phyloP scores from a whole-genome alignment of 2,329 filamentous ascomycete genomes.

The Akanthomyces lecanii region DNA sequence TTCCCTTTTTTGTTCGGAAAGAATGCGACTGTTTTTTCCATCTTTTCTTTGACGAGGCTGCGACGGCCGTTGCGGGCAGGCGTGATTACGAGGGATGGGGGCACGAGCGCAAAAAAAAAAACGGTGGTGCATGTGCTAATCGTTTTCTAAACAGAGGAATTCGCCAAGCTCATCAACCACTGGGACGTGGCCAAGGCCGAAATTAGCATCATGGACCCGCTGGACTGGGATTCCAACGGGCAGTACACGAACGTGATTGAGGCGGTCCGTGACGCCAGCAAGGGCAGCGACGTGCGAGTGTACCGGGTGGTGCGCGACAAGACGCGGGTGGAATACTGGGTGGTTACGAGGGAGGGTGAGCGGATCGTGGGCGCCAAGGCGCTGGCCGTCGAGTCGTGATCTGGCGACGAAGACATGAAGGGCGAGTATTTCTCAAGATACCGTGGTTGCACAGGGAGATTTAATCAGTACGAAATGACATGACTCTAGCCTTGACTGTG shows the following conservation, averaged over 20 bases:
- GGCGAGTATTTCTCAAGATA: no score
- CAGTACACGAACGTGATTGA: constrained; percentile 67
- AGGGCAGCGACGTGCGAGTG: constrained; percentile 66
- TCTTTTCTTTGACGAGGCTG: no score
- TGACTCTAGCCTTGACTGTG: neutral
- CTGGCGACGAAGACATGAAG: neutral
- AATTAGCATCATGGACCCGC: constrained; percentile 62
- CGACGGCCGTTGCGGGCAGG: no score
- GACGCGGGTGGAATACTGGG: constrained; percentile 72
- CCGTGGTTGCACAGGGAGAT: neutral
- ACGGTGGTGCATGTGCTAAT: neutral
- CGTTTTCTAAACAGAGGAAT: constrained; percentile 51
- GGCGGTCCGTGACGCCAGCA: constrained; percentile 60
- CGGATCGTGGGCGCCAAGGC: constrained; percentile 75
- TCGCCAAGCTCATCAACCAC: constrained; percentile 63
- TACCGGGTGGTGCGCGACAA: constrained; percentile 64
- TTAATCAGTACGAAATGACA: neutral
- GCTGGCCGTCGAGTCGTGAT: constrained; percentile 60
- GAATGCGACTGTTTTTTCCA: no score
- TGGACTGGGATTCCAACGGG: constrained; percentile 69
- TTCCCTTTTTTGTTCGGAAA: no score
- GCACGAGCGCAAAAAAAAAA: no score
- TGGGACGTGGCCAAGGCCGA: constrained; percentile 48
- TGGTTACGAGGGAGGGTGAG: constrained; percentile 60
- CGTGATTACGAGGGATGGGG: no score